A percentile compares a stretch with the other conserved stretches of the same genome.
These are phyloP conservation scores for Verbena officinalis DNA, from an alignment of 257 asterid genomes.

Conservation along the genomic window DNA sequence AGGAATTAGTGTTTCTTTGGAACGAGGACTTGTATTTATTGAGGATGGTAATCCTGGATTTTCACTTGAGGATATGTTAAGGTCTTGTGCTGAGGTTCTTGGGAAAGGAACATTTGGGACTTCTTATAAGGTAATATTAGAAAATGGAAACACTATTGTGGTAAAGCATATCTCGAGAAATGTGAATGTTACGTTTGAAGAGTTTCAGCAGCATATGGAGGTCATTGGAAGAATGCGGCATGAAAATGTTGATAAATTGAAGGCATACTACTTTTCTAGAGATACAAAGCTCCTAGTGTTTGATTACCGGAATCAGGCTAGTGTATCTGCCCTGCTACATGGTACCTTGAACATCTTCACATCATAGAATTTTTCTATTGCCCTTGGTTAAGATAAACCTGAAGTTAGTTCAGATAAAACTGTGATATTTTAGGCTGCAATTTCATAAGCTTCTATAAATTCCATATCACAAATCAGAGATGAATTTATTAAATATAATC, in stretches of 20 bases:
- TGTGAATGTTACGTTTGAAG: background rate
- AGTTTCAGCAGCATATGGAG: constrained; percentile 24
- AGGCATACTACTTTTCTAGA: constrained; percentile 7
- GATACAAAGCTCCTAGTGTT: constrained; percentile 17
- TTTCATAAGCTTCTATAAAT: too few species aligned
- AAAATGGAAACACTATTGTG: constrained; percentile 3
- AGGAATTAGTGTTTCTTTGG: background rate
- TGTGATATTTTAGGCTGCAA: too few species aligned
- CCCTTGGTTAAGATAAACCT: background rate
- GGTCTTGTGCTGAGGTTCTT: constrained; percentile 21
- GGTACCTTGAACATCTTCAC: background rate
- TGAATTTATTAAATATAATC: too few species aligned
- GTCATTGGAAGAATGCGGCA: constrained; percentile 32
- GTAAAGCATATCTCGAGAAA: constrained; percentile 30
- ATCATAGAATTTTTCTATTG: too few species aligned
- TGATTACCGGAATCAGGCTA: constrained; percentile 2
- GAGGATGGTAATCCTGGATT: constrained; percentile 3
- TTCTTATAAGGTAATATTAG: constrained; percentile 14
- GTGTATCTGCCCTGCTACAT: constrained; percentile 20
- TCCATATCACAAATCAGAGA: too few species aligned
- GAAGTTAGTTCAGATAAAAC: too few species aligned
- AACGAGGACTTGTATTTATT: background rate
- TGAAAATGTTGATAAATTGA: background rate
- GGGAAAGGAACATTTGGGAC: constrained; percentile 31
- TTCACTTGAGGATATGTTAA: constrained; percentile 25